Percentiles rank a stretch among this genome's conserved stretches.
Conservation (phyloP, 495 filamentous ascomycete species). For the Daldinia grandis region DNA sequence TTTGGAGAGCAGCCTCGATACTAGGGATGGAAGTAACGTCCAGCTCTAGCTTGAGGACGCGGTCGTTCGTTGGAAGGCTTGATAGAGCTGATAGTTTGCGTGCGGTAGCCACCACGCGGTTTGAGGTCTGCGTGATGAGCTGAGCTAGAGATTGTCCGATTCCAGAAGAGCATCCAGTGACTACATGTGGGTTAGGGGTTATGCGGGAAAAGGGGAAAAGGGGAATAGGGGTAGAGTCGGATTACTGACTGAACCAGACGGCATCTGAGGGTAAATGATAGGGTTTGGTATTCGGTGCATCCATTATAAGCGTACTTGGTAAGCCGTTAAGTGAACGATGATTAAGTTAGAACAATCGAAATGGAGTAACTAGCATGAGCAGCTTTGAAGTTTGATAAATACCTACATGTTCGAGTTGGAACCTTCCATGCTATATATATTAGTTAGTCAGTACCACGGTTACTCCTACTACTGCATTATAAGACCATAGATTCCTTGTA, state of each 20-base stretch:
- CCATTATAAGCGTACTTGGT: conserved; percentile 32
- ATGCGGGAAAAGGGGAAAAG: conserved; percentile 5
- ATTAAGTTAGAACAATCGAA: neutral
- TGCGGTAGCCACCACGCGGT: conserved; percentile 61
- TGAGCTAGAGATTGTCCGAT: conserved; percentile 57
- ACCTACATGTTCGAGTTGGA: neutral
- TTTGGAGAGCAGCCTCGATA: conserved; percentile 53
- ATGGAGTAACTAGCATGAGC: neutral
- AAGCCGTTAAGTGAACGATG: neutral
- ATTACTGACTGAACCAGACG: conserved; percentile 59
- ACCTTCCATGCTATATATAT: neutral
- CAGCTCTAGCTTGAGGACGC: conserved; percentile 55
- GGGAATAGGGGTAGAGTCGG: neutral
- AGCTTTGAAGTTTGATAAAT: neutral
- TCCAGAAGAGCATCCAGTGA: conserved; percentile 61
- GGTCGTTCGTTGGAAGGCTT: conserved; percentile 47
- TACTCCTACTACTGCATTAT: neutral
- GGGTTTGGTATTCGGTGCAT: conserved; percentile 45
- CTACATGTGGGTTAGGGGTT: conserved; percentile 33
- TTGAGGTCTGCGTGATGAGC: conserved; percentile 47
- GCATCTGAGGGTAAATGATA: conserved; percentile 59
- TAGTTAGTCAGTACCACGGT: too few relatives aligned
- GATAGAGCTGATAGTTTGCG: conserved; percentile 49
- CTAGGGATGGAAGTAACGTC: conserved; percentile 54
- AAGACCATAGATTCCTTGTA: neutral